A percentile compares a stretch with the other conserved stretches of the same genome.
Evolutionary conservation across 768 basidiomycete genomes (phyloP).

Genomic region (Psilocybe subaeruginosa): DNA sequence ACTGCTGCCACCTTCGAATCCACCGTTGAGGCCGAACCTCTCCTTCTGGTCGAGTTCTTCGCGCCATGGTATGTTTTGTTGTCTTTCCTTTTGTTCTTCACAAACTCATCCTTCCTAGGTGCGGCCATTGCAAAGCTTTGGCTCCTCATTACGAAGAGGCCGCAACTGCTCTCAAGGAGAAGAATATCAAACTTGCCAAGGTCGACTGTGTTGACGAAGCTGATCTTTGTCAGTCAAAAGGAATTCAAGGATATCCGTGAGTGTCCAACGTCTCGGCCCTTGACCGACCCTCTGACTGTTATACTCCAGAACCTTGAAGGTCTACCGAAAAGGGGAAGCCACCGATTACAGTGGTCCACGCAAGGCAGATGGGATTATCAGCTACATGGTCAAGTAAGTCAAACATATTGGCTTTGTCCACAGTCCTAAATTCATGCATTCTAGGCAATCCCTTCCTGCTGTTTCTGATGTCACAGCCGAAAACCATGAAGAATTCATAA

Average conservation of each 20-base stretch:
- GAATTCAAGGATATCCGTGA: conserved; percentile 93
- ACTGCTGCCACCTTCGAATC: conserved; percentile 71
- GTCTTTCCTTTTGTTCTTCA: neutral
- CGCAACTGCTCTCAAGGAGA: conserved; percentile 89
- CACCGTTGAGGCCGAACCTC: conserved; percentile 62
- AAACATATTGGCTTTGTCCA: neutral
- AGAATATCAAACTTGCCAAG: conserved; percentile 89
- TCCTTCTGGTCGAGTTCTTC: conserved; percentile 95
- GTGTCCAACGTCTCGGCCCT: conserved; percentile 29
- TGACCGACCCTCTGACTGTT: neutral
- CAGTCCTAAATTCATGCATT: conserved; percentile 11
- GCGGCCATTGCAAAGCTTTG: conserved; percentile 94
- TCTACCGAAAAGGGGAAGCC: conserved; percentile 84
- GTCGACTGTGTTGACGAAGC: conserved; percentile 96
- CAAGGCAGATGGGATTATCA: conserved; percentile 94
- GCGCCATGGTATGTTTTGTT: conserved; percentile 67
- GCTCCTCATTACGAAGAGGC: conserved; percentile 95
- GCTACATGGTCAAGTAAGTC: conserved; percentile 94
- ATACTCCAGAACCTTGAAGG: conserved; percentile 75
- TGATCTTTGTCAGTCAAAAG: conserved; percentile 87
- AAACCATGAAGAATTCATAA: conserved; percentile 84
- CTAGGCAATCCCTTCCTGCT: conserved; percentile 89
- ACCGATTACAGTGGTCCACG: conserved; percentile 87
- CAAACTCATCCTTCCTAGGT: conserved; percentile 49
- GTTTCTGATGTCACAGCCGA: conserved; percentile 78